phyloP scores from a whole-genome alignment of 2,329 filamentous ascomycete species.

The Elsinoe australis region DNA sequence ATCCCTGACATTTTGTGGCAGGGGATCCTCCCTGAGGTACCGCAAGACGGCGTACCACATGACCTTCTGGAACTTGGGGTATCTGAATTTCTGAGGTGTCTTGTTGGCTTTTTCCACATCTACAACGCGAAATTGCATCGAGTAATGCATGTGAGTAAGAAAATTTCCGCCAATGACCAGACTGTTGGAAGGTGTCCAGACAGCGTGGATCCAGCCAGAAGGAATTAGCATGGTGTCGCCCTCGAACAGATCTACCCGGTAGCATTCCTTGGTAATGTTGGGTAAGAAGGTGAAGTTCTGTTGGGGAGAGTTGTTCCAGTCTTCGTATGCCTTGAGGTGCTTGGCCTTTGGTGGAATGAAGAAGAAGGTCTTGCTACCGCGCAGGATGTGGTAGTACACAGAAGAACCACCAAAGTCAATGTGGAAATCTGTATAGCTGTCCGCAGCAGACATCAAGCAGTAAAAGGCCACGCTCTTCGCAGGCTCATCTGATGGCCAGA shows the following conservation, averaged over 20 bases:
- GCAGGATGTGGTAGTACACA: constrained; percentile 62
- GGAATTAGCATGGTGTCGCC: constrained; percentile 65
- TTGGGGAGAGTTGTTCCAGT: constrained; percentile 60
- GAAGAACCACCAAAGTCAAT: constrained; percentile 65
- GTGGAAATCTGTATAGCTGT: constrained; percentile 65
- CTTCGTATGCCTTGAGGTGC: constrained; percentile 62
- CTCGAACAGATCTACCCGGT: constrained; percentile 56
- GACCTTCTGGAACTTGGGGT: constrained; percentile 61
- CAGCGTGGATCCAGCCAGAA: constrained; percentile 64
- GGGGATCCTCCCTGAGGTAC: constrained; percentile 56
- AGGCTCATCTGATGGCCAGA: constrained; percentile 47
- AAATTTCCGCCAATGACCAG: constrained; percentile 66
- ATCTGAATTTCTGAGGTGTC: constrained; percentile 57
- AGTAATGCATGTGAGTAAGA: constrained; percentile 56
- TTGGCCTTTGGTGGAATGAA: constrained; percentile 63
- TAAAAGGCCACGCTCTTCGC: constrained; percentile 58
- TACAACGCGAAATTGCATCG: constrained; percentile 57
- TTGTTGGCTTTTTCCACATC: constrained; percentile 62
- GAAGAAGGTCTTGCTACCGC: constrained; percentile 63
- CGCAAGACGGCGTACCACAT: constrained; percentile 61
- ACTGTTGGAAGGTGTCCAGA: constrained; percentile 63
- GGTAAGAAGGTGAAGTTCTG: constrained; percentile 60
- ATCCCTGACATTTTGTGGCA: constrained; percentile 50
- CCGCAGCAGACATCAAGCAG: constrained; percentile 62
- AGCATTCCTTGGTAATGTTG: constrained; percentile 58